Percentiles rank a stretch among this genome's conserved stretches.
phyloP scores from a whole-genome alignment of 2,329 filamentous ascomycete genomes.

The Mycocentrospora acerina region DNA sequence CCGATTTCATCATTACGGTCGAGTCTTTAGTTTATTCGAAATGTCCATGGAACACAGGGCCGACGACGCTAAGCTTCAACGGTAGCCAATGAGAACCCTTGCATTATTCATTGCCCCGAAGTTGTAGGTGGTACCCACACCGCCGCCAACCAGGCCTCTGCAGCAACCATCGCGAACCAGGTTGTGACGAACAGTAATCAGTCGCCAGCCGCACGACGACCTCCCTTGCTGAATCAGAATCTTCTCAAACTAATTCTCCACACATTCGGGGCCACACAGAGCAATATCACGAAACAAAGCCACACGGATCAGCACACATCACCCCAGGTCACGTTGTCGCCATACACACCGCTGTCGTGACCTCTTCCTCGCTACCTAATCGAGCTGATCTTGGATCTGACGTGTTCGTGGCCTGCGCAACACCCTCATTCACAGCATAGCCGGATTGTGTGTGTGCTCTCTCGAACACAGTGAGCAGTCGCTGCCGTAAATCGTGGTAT shows the following conservation, averaged over 20 bases:
- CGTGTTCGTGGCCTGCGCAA: neutral
- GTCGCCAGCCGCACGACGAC: slow-evolving; percentile 15
- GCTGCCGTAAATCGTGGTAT: slow-evolving; percentile 7
- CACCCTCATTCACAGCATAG: neutral
- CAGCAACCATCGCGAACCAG: slow-evolving; percentile 14
- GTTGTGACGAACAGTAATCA: slow-evolving; percentile 19
- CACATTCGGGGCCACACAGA: slow-evolving; percentile 16
- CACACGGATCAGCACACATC: slow-evolving; percentile 20
- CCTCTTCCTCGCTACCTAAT: slow-evolving; percentile 17
- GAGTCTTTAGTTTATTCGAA: too few species aligned
- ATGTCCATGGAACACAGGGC: too few species aligned
- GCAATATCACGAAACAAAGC: slow-evolving; percentile 15
- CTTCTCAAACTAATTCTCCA: slow-evolving; percentile 19
- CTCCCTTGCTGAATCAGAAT: slow-evolving; percentile 15
- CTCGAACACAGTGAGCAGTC: slow-evolving; percentile 24
- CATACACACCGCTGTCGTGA: slow-evolving; percentile 14
- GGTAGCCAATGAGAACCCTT: too few species aligned
- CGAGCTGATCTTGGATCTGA: slow-evolving; percentile 6
- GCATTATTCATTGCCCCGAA: neutral
- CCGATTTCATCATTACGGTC: too few species aligned
- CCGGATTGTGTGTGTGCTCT: neutral
- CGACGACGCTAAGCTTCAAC: too few species aligned
- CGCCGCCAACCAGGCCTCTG: slow-evolving; percentile 18
- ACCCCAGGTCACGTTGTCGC: slow-evolving; percentile 29
- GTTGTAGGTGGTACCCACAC: neutral